Percentiles rank a stretch among this genome's conserved stretches.
These are phyloP conservation scores for Xylariaceae sp. DNA, from an alignment of 2,329 filamentous ascomycete genomes.

Conservation along the genomic window DNA sequence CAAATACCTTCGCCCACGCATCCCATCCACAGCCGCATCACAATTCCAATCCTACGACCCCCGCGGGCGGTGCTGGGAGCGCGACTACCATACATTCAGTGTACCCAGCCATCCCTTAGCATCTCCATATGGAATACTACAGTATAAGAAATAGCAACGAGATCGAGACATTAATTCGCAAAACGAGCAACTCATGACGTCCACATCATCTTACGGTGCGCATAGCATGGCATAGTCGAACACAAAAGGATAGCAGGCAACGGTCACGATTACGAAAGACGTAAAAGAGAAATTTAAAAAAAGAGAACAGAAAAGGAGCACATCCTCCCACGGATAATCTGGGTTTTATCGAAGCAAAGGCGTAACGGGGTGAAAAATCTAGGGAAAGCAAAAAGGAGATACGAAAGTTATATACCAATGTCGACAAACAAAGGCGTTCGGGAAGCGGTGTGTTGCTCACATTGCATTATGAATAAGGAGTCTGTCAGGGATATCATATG, in stretches of 20 bases:
- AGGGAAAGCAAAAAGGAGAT: no score
- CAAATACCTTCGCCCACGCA: slow-evolving; percentile 5
- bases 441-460: no score
- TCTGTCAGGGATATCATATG: no score
- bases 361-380: background rate
- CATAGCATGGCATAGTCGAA: no score
- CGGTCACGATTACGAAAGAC: background rate
- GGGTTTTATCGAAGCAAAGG: slow-evolving; percentile 1
- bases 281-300: background rate
- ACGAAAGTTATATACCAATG: no score
- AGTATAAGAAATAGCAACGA: background rate
- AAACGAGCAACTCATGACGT: no score
- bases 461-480: no score
- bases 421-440: no score
- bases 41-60: background rate
- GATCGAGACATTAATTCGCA: no score
- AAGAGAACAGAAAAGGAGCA: no score
- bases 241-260: background rate
- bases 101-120: slow-evolving; percentile 5
- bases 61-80: background rate
- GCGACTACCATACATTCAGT: slow-evolving; percentile 5
- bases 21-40: background rate
- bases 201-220: no score
- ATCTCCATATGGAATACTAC: background rate
- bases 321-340: background rate